Evolutionary conservation across 441 rosid genomes (phyloP), one percentile per base, ranked within the genome.

Genomic region (Brassica hybrid): DNA sequence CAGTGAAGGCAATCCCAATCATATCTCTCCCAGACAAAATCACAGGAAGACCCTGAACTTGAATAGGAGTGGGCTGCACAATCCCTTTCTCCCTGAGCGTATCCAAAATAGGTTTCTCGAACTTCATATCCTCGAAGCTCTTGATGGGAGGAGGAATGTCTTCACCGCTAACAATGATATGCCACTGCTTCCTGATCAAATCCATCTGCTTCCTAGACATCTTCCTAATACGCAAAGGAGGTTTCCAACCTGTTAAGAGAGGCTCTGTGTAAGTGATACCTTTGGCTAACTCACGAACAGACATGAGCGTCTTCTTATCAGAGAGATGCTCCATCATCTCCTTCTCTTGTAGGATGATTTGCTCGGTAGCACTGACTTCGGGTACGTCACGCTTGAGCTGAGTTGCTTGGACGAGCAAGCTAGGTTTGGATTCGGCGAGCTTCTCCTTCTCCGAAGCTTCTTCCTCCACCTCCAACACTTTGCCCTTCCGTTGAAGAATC

Each of bases 11-110:
- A 82, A 92, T 89, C 76, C 96, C 94, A 32, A 89, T 89, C 98
- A 92, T 94, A 74, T 94, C 97, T 70, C 97, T 85, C 9, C 98
- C 98, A 0, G 94, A 66, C 68, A 94, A 76, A 64, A 90, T 82
- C 67, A 91, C 99, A 7, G 99, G 99, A 71, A 94, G 90, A 17
- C 97, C 98, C 79, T 93, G 99, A 58, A 94, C 96, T 82, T 94
- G 99, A 64, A 94, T 94, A 0, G 98, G 99, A 19, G 97, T 94
- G 0, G 98, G 99, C 81, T 93, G 99, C 83, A 94, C 90, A 3
- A 94, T 93, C n/a, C 98, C 94, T 80, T 89, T 93, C 38, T 77
- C 94, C 81, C 89, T 95, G 72, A 93, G 79, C 52, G 43, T 91
- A 78, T 84, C 91, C 73, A 91, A 77, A 84, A 88, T 76, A 0